These are phyloP conservation scores for Phytopythium boreale DNA, from an alignment of 352 stramenopile species.

Conservation along the genomic window DNA sequence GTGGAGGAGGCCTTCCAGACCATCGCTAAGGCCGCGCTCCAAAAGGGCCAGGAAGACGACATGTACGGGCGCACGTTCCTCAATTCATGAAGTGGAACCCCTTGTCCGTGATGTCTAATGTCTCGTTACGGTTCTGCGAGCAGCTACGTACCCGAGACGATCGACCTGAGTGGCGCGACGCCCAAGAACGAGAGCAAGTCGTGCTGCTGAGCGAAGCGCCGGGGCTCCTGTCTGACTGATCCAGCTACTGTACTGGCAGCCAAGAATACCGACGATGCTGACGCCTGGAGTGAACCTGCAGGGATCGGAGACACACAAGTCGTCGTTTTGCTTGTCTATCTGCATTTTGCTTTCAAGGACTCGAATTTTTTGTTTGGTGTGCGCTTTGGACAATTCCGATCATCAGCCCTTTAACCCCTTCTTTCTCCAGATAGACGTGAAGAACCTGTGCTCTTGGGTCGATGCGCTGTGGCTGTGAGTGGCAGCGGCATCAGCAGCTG, in stretches of 20 bases:
- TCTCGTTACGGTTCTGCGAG: conserved; percentile 5
- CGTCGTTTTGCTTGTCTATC: background rate
- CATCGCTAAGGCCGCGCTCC: conserved; percentile 87
- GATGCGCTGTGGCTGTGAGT: background rate
- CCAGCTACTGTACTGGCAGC: background rate
- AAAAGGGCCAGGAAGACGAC: conserved; percentile 85
- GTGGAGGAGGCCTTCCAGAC: conserved; percentile 97
- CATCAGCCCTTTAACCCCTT: background rate
- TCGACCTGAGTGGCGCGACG: conserved; percentile 75
- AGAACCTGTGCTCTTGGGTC: background rate
- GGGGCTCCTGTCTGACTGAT: background rate
- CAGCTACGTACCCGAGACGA: conserved; percentile 84
- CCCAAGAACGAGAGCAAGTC: conserved; percentile 62
- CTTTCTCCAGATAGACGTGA: conserved; percentile 3
- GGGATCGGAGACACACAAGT: background rate
- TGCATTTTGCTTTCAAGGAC: background rate
- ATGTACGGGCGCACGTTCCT: conserved; percentile 43
- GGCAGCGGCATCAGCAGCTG: background rate
- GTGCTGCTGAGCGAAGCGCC: conserved; percentile 53
- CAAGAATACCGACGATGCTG: too few species aligned
- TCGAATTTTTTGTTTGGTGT: background rate
- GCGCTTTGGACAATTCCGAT: background rate
- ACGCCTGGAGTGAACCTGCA: background rate
- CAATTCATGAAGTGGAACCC: background rate
- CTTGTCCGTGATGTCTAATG: background rate